Base-by-base conservation (phyloP, 2,329 filamentous ascomycete genomes). In the Talaromyces piceae region DNA sequence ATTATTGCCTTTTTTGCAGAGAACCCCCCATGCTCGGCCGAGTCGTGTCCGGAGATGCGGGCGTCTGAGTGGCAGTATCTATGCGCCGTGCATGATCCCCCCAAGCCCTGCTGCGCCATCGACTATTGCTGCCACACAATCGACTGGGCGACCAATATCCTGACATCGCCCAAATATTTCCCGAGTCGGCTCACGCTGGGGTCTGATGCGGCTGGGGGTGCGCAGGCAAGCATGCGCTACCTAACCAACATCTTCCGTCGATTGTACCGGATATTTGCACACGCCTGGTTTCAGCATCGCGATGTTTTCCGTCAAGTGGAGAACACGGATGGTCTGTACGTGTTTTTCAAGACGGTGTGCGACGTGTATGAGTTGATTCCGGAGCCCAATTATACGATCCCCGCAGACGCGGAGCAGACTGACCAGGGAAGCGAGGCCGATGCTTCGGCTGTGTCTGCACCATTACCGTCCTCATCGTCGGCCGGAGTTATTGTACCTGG, bases 111-210 rank as follows among this genome's bases (percentile, higher is more conserved):
- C 75, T 96, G 91, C 70, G 93, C 93, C 47, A 96, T 98, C 64
- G 93, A 98, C 72, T 98, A 98, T 73, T 96, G 91, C 78, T 97
- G 91, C 68, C 93, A 98, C 67, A 98, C 93, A 0, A 83, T 98
- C 41, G 93, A 98, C 73, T 97, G 91, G 89, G 93, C 93, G 2
- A 91, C 89, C 52, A 95, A 94, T 62, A 87, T 91, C 18, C 84
- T 98, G 52, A 95, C 91, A 2, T 93, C 90, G 61, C 87, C 89
- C 50, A 96, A 96, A 75, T 87, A 93, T 65, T 98, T 98, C 66
- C 91, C 93, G 0, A 95, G 88, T 60, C 82, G 93, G 49, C 81
- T 95, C 20, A 78, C 77, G 1, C 65, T 84, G 41, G 81, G 80
- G 25, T 67, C 68, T 4, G 70, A 72, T 52, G 62, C 65, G 26